phyloP scores from a whole-genome alignment of 202 grass and related monocot genomes.

The Saccharum hybrid region DNA sequence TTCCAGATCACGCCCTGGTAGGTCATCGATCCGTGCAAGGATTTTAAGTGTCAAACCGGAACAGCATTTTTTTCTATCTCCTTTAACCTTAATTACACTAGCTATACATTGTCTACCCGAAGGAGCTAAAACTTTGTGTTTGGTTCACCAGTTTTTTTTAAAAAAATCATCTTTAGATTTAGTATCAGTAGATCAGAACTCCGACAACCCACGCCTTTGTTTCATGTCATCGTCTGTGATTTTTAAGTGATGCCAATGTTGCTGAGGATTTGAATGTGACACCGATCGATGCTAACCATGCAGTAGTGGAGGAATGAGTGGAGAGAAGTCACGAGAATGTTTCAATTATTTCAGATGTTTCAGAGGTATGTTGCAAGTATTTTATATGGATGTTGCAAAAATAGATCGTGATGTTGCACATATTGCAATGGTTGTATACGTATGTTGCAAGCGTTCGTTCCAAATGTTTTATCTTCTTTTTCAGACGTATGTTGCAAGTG shows the following conservation, averaged over 20 bases:
- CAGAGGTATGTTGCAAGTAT: too few species aligned
- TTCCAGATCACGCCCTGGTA: not conserved
- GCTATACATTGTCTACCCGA: too few species aligned
- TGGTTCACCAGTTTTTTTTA: not conserved
- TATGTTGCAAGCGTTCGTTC: too few species aligned
- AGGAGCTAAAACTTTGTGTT: too few species aligned
- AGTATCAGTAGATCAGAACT: not conserved
- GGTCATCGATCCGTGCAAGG: not conserved
- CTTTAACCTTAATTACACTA: too few species aligned
- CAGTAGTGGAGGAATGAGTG: not conserved
- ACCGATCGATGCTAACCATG: not conserved
- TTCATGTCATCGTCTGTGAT: not conserved
- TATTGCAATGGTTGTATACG: too few species aligned
- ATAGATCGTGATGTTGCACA: too few species aligned
- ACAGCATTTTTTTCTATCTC: too few species aligned
- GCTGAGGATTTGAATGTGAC: not conserved
- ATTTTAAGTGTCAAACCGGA: not conserved
- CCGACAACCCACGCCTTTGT: not conserved
- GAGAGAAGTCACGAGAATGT: not conserved
- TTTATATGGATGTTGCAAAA: too few species aligned
- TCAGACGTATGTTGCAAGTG: too few species aligned
- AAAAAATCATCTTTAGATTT: not conserved
- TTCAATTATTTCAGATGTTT: too few species aligned
- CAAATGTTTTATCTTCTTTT: too few species aligned
- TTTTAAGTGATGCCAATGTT: not conserved